A percentile compares a stretch with the other conserved stretches of the same genome.
These are phyloP conservation scores for Eucalyptus erythrocorys DNA, from an alignment of 345 rosid species.

Conservation along the genomic window DNA sequence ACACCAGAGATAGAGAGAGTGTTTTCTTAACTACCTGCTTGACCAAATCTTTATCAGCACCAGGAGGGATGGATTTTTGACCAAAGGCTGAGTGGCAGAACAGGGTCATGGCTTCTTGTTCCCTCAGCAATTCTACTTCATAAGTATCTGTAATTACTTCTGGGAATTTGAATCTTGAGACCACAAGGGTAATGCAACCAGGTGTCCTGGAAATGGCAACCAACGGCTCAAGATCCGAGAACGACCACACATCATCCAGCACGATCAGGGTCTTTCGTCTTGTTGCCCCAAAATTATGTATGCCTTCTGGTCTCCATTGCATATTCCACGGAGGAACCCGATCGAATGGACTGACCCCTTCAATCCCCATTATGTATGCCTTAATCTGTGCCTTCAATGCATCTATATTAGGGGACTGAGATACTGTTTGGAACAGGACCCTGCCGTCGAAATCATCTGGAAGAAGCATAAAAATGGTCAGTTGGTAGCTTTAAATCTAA, in stretches of 20 bases:
- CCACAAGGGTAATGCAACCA: constrained; percentile 65
- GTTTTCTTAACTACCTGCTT: constrained; percentile 39
- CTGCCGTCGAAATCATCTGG: constrained; percentile 41
- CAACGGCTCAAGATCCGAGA: constrained; percentile 43
- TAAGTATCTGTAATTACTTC: constrained; percentile 16
- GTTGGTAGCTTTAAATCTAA: background rate
- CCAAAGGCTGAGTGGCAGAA: constrained; percentile 76
- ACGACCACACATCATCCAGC: constrained; percentile 84
- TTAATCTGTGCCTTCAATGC: constrained; percentile 26
- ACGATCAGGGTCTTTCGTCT: constrained; percentile 30
- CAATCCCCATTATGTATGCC: constrained; percentile 25
- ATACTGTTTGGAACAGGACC: constrained; percentile 65
- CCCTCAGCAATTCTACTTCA: constrained; percentile 53
- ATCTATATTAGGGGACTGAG: constrained; percentile 71
- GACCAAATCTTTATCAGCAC: constrained; percentile 33
- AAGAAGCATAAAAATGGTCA: background rate
- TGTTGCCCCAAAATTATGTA: constrained; percentile 5
- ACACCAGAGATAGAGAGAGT: background rate
- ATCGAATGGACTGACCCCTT: constrained; percentile 6
- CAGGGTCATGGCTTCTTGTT: constrained; percentile 51
- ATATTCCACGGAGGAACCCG: constrained; percentile 16
- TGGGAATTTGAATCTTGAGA: constrained; percentile 58
- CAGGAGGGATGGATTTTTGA: constrained; percentile 42
- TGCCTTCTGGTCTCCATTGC: background rate
- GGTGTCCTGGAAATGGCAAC: constrained; percentile 13